Evolutionary conservation across 768 basidiomycete genomes (phyloP).

Genomic region (Mycena sanguinolenta): DNA sequence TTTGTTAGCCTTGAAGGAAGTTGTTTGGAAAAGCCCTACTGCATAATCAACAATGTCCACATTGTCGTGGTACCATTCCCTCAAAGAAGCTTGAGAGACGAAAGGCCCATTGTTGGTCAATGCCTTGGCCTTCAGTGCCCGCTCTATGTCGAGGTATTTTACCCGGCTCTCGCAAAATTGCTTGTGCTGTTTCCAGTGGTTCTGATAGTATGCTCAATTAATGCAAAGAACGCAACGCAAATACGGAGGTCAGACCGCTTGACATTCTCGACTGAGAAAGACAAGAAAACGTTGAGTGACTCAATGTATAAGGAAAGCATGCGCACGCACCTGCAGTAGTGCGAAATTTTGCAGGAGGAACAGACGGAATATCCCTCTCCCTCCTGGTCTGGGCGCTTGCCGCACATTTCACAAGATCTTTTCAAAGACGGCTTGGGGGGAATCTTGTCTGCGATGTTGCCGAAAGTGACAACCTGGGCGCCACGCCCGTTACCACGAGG

Average conservation of each 20-base stretch:
- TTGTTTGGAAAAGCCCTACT: background rate
- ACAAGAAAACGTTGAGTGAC: background rate
- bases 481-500: conserved; percentile 30
- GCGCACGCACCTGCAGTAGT: conserved; percentile 29
- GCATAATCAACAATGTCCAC: conserved; percentile 32
- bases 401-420: conserved; percentile 24
- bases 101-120: conserved; percentile 8
- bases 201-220: background rate
- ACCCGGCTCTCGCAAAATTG: conserved; percentile 2
- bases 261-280: conserved; percentile 26
- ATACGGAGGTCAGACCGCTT: conserved; percentile 9
- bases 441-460: conserved; percentile 26
- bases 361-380: conserved; percentile 18
- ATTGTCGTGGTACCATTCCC: conserved; percentile 37
- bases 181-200: conserved; percentile 34
- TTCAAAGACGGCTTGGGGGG: conserved; percentile 28
- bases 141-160: background rate
- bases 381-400: conserved; percentile 22
- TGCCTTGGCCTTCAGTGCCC: conserved; percentile 6
- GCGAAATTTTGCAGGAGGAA: conserved; percentile 19
- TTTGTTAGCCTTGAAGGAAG: background rate
- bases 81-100: conserved; percentile 26
- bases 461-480: conserved; percentile 19
- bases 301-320: background rate
- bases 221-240: background rate